Conservation (phyloP, 805 yeast genomes). For the Saturnispora besseyi region DNA sequence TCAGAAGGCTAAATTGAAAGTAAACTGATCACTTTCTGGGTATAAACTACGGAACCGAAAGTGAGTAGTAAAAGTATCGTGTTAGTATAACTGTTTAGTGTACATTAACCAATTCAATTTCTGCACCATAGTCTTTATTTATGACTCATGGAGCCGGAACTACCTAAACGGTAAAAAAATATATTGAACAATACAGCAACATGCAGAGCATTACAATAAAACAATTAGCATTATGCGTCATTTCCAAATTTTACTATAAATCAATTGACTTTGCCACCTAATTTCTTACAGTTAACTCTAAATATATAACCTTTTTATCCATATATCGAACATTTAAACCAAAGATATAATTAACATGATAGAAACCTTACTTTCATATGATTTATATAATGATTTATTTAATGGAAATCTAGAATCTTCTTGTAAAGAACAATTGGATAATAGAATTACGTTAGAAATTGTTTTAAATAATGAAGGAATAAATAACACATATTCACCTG, state of each 20-base stretch:
- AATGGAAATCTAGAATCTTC: neutral
- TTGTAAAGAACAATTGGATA: neutral
- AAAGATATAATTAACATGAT: neutral
- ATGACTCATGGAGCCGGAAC: neutral
- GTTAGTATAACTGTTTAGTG: no score
- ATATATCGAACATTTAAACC: neutral
- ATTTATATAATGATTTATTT: neutral
- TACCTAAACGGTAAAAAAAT: neutral
- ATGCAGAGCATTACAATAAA: no score
- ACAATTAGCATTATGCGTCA: neutral
- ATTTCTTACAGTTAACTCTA: neutral
- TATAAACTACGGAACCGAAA: no score
- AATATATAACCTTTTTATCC: neutral
- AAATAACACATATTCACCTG: neutral
- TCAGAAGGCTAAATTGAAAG: no score
- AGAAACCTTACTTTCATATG: constrained; percentile 4
- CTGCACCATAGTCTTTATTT: neutral
- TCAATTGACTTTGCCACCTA: neutral
- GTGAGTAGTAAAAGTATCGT: no score
- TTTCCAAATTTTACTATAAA: neutral
- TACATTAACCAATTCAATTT: no score
- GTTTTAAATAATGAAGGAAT: neutral
- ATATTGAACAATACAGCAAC: neutral
- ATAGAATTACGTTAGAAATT: neutral
- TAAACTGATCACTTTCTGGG: no score